Conservation (phyloP, 1,284 basidiomycete species). For the Sporisorium iseilematis-ciliati region DNA sequence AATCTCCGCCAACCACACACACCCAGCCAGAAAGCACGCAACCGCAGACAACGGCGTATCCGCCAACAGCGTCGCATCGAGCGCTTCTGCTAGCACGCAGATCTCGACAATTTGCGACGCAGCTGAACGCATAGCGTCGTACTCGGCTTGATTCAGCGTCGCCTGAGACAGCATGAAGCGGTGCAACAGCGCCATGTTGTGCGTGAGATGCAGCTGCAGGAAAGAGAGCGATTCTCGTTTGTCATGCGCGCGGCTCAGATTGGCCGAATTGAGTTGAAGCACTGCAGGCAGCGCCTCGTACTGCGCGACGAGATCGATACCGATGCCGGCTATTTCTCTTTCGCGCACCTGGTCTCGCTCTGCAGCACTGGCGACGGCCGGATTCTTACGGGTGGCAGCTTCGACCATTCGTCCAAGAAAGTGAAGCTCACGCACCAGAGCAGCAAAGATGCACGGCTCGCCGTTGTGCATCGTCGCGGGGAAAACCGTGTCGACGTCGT, state of each 20-base stretch:
- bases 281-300: conserved; percentile 40
- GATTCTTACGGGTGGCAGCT: background rate
- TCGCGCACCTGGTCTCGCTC: conserved; percentile 17
- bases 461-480: conserved; percentile 29
- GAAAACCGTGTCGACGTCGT: conserved; percentile 37
- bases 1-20: conserved; percentile 32
- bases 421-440: conserved; percentile 45
- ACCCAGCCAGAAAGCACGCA: conserved; percentile 32
- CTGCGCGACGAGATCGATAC: conserved; percentile 30
- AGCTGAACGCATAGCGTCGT: conserved; percentile 35
- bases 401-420: conserved; percentile 36
- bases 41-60: conserved; percentile 33
- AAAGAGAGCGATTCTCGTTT: conserved; percentile 34
- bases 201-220: conserved; percentile 44
- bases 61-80: conserved; percentile 24
- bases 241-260: conserved; percentile 26
- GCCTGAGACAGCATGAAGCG: conserved; percentile 26
- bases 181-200: conserved; percentile 34
- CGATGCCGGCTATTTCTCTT: conserved; percentile 29
- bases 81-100: conserved; percentile 25
- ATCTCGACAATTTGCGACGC: conserved; percentile 37
- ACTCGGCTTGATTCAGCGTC: conserved; percentile 23
- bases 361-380: background rate
- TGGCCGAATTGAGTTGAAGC: conserved; percentile 26
- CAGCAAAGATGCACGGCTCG: conserved; percentile 47